Evolutionary conservation across 805 yeast species (phyloP), one percentile per base, ranked within the genome.

Genomic region (Sungouiozyma ichnusensis): DNA sequence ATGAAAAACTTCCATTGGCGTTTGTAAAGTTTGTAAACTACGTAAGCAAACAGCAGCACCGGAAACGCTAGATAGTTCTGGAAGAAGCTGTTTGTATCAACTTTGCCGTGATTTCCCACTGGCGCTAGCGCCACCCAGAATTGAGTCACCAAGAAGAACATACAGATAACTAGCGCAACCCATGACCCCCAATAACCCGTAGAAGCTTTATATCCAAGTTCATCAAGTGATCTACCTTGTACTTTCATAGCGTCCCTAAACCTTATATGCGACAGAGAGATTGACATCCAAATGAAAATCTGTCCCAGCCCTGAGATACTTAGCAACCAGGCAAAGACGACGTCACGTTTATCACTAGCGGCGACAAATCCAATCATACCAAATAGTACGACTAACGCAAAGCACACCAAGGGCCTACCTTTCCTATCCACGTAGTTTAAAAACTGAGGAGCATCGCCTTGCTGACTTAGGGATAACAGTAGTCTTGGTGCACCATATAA

Each of bases 261-360:
- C 51, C 88, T 69, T 40, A 84, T 64, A 55, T 81, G 88, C 36
- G 80, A 74, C 35, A 73, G 63, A 55, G 81, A 77, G 48, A 83
- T 77, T 5, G 85, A 74, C 40, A 79, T 81, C 94, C 94, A 84
- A 31, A 85, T 79, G 63, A 81, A 76, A 45, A 83, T 68, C n/a
- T 87, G 77, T 1, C 87, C 77, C 48, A 84, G 66, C 46, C 88
- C 88, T 34, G 86, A 78, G 29, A 84, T 61, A n/a, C 88, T 82
- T 53, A 81, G 67, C 61, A 84, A 62, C 92, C 92, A 84, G 49
- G 68, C 68, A 65, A 84, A 85, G 20, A 81, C 80, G 6, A 64
- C 72, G 39, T 70, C 71, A 52, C 77, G 68, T 44, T 71, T 63
- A 8, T 69, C 62, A 34, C 81, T 73, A 4, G 85, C 85, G 34